A percentile compares a stretch with the other conserved stretches of the same genome.
These are phyloP conservation scores for Fusarium protoensiforme DNA, from an alignment of 2,329 filamentous ascomycete species.

Conservation along the genomic window DNA sequence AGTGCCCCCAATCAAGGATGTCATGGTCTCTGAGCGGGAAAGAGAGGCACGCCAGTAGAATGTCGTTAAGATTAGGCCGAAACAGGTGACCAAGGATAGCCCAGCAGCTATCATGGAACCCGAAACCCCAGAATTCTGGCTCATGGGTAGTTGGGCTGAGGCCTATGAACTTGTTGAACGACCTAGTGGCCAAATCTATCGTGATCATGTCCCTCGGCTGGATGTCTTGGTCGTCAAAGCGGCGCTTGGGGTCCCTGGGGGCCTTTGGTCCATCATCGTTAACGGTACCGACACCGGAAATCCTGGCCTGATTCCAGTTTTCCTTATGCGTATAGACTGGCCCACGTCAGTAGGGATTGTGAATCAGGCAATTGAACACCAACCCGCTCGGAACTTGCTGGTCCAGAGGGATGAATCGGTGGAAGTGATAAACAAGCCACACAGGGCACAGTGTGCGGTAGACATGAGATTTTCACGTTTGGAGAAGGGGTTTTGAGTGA, in stretches of 20 bases:
- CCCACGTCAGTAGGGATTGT: neutral
- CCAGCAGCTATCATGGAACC: conserved; percentile 22
- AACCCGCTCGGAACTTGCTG: neutral
- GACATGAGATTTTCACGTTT: neutral
- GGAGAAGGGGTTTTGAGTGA: neutral
- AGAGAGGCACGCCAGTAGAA: conserved; percentile 18
- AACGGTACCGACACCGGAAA: neutral
- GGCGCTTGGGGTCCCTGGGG: neutral
- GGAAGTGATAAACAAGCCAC: neutral
- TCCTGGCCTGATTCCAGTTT: neutral
- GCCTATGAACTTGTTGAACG: neutral
- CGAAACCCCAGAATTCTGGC: conserved; percentile 20
- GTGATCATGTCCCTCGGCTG: neutral
- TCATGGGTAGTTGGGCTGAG: no score
- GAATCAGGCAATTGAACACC: neutral
- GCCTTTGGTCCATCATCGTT: neutral
- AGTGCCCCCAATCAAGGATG: conserved; percentile 26
- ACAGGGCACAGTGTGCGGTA: neutral
- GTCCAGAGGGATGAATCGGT: neutral
- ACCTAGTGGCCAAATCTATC: neutral
- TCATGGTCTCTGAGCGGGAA: neutral
- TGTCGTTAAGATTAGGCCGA: neutral
- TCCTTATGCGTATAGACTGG: neutral
- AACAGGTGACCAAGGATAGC: neutral
- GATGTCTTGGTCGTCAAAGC: neutral